A percentile compares a stretch with the other conserved stretches of the same genome.
phyloP scores from a whole-genome alignment of 768 basidiomycete genomes.

The Jaapia argillacea region DNA sequence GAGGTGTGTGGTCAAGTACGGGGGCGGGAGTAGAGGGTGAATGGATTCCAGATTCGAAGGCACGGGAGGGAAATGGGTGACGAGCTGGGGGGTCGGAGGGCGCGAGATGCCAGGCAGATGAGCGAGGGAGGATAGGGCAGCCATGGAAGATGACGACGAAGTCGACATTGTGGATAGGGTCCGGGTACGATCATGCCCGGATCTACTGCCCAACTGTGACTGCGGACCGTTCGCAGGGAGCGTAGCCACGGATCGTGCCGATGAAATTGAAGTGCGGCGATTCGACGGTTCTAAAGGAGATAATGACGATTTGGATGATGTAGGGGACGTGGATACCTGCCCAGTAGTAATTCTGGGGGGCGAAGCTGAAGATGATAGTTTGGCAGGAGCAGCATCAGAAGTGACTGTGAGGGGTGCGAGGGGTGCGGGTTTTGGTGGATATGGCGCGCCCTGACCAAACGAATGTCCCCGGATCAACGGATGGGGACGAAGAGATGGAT shows the following conservation, averaged over 20 bases:
- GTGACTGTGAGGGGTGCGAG: constrained; percentile 55
- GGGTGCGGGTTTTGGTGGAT: constrained; percentile 31
- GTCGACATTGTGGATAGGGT: constrained; percentile 51
- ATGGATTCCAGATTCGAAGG: constrained; percentile 49
- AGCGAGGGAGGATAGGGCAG: constrained; percentile 25
- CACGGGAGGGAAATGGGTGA: constrained; percentile 55
- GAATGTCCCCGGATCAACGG: constrained; percentile 72
- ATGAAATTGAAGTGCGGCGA: constrained; percentile 48
- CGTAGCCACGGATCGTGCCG: constrained; percentile 48
- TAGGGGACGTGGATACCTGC: constrained; percentile 21
- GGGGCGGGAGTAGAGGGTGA: constrained; percentile 63
- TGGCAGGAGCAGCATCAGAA: constrained; percentile 34
- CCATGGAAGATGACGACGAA: constrained; percentile 21
- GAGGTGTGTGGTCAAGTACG: constrained; percentile 63
- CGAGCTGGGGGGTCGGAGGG: constrained; percentile 30
- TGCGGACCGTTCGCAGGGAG: constrained; percentile 33
- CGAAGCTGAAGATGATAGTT: constrained; percentile 28
- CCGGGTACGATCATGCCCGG: constrained; percentile 34
- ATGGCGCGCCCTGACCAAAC: constrained; percentile 36
- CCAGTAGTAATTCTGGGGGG: constrained; percentile 26
- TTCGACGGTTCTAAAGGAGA: constrained; percentile 14
- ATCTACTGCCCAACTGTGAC: constrained; percentile 18
- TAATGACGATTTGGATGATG: constrained; percentile 13
- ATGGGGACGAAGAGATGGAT: constrained; percentile 46
- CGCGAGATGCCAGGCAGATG: constrained; percentile 19